Percentiles rank a stretch among this genome's conserved stretches.
phyloP scores from a whole-genome alignment of 2,329 filamentous ascomycete genomes.

The Arthrobotrys pseudoclavata region DNA sequence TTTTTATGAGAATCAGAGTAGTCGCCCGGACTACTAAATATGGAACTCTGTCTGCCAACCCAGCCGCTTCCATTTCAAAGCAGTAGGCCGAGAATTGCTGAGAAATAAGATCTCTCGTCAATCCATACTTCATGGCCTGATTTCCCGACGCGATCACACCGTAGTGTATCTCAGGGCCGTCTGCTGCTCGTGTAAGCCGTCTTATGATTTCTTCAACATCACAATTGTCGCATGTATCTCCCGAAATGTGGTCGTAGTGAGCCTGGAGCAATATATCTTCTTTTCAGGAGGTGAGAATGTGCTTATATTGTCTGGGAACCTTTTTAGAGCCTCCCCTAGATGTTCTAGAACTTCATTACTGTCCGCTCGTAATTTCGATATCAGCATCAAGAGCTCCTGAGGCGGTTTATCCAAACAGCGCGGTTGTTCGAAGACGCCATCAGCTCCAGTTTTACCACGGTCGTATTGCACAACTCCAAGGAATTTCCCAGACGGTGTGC shows the following conservation, averaged over 20 bases:
- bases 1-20: constrained; percentile 67
- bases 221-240: constrained; percentile 13
- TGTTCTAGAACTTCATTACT: neutral
- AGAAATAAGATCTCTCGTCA: constrained; percentile 42
- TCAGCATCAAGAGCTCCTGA: neutral
- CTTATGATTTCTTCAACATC: neutral
- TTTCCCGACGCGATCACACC: constrained; percentile 28
- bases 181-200: no score
- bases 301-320: neutral
- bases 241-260: constrained; percentile 25
- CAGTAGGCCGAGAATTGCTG: constrained; percentile 30
- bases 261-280: constrained; percentile 21
- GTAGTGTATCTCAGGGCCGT: constrained; percentile 18
- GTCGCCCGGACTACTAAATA: constrained; percentile 65
- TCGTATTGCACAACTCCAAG: constrained; percentile 12
- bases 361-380: constrained; percentile 12
- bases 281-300: constrained; percentile 15
- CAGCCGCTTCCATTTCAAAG: constrained; percentile 65
- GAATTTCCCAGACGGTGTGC: constrained; percentile 2
- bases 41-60: constrained; percentile 62
- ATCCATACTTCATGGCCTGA: constrained; percentile 46
- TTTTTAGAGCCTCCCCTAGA: neutral
- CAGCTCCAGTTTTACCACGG: constrained; percentile 4
- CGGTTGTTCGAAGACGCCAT: neutral
- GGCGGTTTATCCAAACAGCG: neutral